phyloP scores from a whole-genome alignment of 257 asterid species.

The Solanum etuberosum region DNA sequence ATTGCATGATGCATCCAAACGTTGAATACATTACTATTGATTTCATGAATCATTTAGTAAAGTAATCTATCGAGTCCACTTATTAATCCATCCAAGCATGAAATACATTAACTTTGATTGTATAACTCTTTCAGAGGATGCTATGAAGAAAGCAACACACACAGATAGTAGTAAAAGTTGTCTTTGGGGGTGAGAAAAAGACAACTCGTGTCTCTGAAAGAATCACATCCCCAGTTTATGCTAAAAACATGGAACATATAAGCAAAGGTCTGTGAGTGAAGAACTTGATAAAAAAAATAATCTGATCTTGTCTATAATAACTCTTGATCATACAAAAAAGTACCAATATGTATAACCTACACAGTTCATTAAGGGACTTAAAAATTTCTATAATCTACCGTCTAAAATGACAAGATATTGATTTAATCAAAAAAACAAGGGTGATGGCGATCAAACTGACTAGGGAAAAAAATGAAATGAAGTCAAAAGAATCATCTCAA shows the following conservation, averaged over 20 bases:
- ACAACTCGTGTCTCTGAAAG: neutral
- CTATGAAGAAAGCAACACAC: no score
- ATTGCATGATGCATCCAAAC: no score
- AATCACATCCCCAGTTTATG: neutral
- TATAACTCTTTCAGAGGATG: no score
- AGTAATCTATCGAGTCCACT: no score
- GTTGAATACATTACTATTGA: no score
- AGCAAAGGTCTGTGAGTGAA: neutral
- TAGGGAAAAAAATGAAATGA: constrained; percentile 1
- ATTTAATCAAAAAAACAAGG: neutral
- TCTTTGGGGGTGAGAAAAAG: no score
- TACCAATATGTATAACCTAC: neutral
- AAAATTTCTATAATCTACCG: constrained; percentile 5
- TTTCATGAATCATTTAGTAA: no score
- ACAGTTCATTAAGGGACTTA: neutral
- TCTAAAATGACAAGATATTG: neutral
- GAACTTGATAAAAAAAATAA: neutral
- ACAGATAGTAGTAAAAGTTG: no score
- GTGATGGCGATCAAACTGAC: constrained; percentile 8
- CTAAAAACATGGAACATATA: neutral
- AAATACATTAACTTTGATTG: no score
- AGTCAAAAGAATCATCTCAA: constrained; percentile 29
- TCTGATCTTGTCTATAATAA: constrained; percentile 2
- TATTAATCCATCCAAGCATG: no score
- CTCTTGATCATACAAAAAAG: neutral